These are phyloP conservation scores for Ganoderma leucocontextum DNA, from an alignment of 1,284 basidiomycete species.

Conservation along the genomic window DNA sequence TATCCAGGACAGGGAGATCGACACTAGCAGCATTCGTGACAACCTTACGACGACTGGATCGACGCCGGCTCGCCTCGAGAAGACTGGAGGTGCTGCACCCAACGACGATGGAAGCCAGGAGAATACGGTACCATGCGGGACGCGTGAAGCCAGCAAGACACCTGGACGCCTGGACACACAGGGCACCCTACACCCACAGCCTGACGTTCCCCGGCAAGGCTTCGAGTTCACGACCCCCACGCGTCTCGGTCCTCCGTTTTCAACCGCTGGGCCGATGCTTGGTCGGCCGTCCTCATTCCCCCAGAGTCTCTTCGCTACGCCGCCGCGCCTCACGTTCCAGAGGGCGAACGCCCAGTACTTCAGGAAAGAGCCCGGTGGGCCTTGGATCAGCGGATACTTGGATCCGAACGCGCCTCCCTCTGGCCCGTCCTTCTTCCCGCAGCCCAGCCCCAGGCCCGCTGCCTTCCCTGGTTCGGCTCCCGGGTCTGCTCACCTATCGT, in stretches of 20 bases:
- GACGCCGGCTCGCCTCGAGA: neutral
- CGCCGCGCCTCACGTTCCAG: neutral
- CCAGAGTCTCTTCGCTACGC: neutral
- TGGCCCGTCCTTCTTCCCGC: neutral
- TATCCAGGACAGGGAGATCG: constrained; percentile 10
- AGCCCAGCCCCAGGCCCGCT: neutral
- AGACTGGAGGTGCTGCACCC: neutral
- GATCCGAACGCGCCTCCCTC: neutral
- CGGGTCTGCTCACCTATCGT: neutral
- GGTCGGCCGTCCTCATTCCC: neutral
- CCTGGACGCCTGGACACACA: neutral
- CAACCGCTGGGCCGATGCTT: neutral
- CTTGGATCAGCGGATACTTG: neutral
- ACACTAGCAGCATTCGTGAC: neutral
- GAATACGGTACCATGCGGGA: neutral
- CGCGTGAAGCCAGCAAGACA: neutral
- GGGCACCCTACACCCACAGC: neutral
- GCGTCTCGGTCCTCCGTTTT: neutral
- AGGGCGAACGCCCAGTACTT: neutral
- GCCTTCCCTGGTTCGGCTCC: neutral
- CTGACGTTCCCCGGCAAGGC: neutral
- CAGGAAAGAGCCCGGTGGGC: neutral
- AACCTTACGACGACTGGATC: neutral
- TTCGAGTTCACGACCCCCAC: constrained; percentile 6
- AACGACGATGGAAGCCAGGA: neutral